Evolutionary conservation across 2,329 filamentous ascomycete genomes (phyloP).

Genomic region (Colletotrichum kahawae): DNA sequence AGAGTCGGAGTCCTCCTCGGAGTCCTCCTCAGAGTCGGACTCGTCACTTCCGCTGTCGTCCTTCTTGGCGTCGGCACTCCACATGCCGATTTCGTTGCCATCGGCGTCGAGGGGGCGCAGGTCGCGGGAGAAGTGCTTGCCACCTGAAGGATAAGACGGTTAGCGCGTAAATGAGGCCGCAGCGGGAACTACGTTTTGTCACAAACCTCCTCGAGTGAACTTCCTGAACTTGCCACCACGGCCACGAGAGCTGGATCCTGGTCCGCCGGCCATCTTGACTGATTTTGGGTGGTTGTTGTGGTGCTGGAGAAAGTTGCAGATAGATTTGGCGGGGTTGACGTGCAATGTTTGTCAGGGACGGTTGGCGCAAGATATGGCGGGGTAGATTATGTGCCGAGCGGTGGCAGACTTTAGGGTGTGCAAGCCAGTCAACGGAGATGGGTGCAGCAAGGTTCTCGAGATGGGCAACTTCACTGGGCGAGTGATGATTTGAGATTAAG

Average conservation of each 20-base stretch:
- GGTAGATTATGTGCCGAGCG: conserved; percentile 9
- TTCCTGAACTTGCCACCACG: conserved; percentile 95
- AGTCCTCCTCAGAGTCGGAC: conserved; percentile 58
- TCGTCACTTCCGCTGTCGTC: conserved; percentile 55
- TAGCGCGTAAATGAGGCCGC: conserved; percentile 8
- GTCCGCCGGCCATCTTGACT: conserved; percentile 51
- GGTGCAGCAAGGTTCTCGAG: neutral
- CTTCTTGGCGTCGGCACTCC: conserved; percentile 65
- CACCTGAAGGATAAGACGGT: conserved; percentile 61
- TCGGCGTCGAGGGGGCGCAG: conserved; percentile 87
- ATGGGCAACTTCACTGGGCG: neutral
- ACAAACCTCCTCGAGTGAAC: conserved; percentile 85
- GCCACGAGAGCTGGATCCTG: conserved; percentile 66
- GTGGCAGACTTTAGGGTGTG: conserved; percentile 1
- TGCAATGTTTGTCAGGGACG: conserved; percentile 14
- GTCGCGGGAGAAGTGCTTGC: conserved; percentile 94
- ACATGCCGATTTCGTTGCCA: conserved; percentile 88
- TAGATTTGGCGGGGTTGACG: conserved; percentile 22
- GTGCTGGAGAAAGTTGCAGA: conserved; percentile 1
- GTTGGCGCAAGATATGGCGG: conserved; percentile 9
- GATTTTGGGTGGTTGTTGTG: conserved; percentile 1
- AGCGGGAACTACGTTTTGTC: neutral
- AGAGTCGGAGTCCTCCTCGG: conserved; percentile 50
- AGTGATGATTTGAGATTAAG: neutral
- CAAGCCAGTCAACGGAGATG: neutral